A percentile compares a stretch with the other conserved stretches of the same genome.
phyloP scores from a whole-genome alignment of 73 alveolate genomes.

The Tetrahymena malaccensis region DNA sequence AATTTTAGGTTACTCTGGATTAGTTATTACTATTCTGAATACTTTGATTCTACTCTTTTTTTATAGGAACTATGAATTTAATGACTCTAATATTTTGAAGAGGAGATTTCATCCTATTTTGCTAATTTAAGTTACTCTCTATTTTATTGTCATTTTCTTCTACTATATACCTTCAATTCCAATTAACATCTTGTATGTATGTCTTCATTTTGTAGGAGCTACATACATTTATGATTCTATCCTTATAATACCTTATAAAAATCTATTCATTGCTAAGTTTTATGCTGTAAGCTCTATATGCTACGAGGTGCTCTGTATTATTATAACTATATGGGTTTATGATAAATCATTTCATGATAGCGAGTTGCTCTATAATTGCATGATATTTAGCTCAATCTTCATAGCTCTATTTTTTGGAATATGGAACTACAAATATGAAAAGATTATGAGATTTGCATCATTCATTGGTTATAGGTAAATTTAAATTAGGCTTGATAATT shows the following conservation, averaged over 20 bases:
- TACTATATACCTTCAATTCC: background rate
- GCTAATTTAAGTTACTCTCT: background rate
- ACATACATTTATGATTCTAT: background rate
- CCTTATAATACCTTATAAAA: background rate
- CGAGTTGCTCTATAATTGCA: background rate
- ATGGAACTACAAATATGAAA: background rate
- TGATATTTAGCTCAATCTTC: background rate
- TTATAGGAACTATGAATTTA: background rate
- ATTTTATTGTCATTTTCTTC: background rate
- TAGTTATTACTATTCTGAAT: background rate
- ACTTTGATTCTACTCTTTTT: background rate
- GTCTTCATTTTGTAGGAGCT: background rate
- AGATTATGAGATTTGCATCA: background rate
- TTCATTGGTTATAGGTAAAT: background rate
- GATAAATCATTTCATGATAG: background rate
- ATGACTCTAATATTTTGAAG: background rate
- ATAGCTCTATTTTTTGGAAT: background rate
- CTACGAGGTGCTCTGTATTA: background rate
- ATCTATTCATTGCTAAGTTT: background rate
- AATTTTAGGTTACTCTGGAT: background rate
- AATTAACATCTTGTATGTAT: background rate
- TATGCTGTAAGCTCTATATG: background rate
- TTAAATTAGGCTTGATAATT: too few species aligned
- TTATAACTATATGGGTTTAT: background rate
- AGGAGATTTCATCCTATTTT: background rate